A percentile compares a stretch with the other conserved stretches of the same genome.
Conservation (phyloP, 768 basidiomycete genomes). For the Auriscalpium orientale region DNA sequence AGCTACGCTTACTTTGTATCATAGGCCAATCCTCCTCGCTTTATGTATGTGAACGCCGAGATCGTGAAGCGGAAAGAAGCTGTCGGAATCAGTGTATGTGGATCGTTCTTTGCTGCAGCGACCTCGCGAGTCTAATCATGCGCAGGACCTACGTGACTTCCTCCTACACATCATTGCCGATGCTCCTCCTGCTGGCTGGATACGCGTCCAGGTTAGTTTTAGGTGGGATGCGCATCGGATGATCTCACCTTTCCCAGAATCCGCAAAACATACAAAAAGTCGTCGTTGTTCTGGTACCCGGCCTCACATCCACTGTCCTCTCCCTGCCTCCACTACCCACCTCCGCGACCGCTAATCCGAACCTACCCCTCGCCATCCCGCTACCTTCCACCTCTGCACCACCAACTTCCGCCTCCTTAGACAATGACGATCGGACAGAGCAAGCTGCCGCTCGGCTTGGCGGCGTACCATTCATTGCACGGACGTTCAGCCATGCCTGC, state of each 20-base stretch:
- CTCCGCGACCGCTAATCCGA: constrained; percentile 50
- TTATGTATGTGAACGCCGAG: constrained; percentile 76
- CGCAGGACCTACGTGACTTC: constrained; percentile 83
- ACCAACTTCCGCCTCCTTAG: not conserved
- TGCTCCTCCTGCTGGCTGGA: constrained; percentile 80
- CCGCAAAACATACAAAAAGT: constrained; percentile 66
- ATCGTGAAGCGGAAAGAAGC: constrained; percentile 67
- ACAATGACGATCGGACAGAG: constrained; percentile 8
- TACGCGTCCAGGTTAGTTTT: constrained; percentile 64
- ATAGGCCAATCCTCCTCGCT: constrained; percentile 55
- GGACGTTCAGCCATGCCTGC: constrained; percentile 85
- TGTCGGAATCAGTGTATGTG: constrained; percentile 72
- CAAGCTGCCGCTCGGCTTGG: constrained; percentile 16
- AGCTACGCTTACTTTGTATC: constrained; percentile 9
- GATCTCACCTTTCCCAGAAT: constrained; percentile 43
- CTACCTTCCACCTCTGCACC: constrained; percentile 29
- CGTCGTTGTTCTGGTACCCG: constrained; percentile 78
- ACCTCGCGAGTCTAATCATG: not conserved
- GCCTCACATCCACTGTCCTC: constrained; percentile 69
- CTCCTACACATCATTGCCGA: constrained; percentile 77
- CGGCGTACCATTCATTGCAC: constrained; percentile 59
- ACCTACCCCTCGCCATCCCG: constrained; percentile 42
- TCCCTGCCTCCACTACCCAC: constrained; percentile 66
- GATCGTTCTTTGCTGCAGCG: not conserved
- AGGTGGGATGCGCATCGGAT: not conserved